Conservation (phyloP, 176 grass and related monocot species). For the Ananas comosus region DNA sequence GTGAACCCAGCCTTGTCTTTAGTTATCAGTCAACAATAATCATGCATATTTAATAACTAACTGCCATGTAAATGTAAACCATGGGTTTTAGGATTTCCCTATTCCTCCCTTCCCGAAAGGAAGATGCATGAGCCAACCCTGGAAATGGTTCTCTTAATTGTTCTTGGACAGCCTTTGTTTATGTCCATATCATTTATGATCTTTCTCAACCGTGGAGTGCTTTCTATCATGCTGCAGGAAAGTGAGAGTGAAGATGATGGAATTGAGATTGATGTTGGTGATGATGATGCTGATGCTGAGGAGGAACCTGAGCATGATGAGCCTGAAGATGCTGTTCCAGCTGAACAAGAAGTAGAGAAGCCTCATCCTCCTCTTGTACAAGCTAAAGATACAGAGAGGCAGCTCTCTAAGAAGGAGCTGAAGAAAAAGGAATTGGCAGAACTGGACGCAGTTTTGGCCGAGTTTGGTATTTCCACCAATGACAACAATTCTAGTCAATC, state of each 20-base stretch:
- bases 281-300: conserved; percentile 49
- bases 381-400: conserved; percentile 83
- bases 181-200: too few species aligned
- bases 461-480: conserved; percentile 65
- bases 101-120: too few species aligned
- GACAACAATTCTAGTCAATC: conserved; percentile 28
- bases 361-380: conserved; percentile 26
- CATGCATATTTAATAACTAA: too few species aligned
- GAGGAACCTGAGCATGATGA: conserved; percentile 43
- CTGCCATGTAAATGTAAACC: too few species aligned
- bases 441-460: conserved; percentile 84
- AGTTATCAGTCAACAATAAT: too few species aligned
- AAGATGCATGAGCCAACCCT: too few species aligned
- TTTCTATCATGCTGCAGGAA: conserved; percentile 45
- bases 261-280: conserved; percentile 63
- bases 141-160: not conserved
- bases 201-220: not conserved
- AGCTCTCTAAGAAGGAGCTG: conserved; percentile 96
- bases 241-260: conserved; percentile 85
- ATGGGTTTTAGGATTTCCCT: too few species aligned
- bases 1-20: too few species aligned
- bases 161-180: not conserved
- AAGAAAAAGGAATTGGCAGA: conserved; percentile 97
- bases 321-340: conserved; percentile 26
- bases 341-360: conserved; percentile 35